Conservation (phyloP, 306 rosid genomes). For the Sesbania bispinosa region DNA sequence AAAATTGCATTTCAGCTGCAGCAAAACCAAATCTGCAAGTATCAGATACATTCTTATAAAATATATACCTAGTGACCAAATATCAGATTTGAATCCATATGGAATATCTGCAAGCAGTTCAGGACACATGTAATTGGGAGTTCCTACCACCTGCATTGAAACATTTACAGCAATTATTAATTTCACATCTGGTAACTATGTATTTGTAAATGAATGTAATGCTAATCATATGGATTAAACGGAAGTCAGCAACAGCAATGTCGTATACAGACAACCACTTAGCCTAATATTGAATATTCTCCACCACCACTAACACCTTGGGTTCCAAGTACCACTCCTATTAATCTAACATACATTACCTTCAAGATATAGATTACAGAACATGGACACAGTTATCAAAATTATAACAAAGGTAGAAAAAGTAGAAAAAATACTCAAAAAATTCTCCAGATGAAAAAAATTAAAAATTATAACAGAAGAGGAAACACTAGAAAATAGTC, state of each 20-base stretch:
- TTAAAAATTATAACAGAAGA: no score
- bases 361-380: no score
- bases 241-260: not conserved
- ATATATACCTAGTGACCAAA: slow-evolving; percentile 93
- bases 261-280: no score
- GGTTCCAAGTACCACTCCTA: no score
- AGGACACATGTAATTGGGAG: slow-evolving; percentile 99
- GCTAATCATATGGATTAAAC: not conserved
- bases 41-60: slow-evolving; percentile 8
- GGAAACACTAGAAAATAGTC: no score
- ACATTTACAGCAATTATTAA: slow-evolving; percentile 15
- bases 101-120: slow-evolving; percentile 99
- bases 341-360: no score
- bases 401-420: no score
- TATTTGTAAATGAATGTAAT: not conserved
- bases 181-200: not conserved
- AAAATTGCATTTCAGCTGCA: slow-evolving; percentile 31
- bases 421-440: no score
- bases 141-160: slow-evolving; percentile 84
- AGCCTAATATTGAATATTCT: no score
- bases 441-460: no score
- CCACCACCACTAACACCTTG: no score
- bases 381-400: no score
- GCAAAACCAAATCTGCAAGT: slow-evolving; percentile 8
- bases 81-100: slow-evolving; percentile 98